phyloP scores from a whole-genome alignment of 345 rosid genomes.

The Sonneratia alba region DNA sequence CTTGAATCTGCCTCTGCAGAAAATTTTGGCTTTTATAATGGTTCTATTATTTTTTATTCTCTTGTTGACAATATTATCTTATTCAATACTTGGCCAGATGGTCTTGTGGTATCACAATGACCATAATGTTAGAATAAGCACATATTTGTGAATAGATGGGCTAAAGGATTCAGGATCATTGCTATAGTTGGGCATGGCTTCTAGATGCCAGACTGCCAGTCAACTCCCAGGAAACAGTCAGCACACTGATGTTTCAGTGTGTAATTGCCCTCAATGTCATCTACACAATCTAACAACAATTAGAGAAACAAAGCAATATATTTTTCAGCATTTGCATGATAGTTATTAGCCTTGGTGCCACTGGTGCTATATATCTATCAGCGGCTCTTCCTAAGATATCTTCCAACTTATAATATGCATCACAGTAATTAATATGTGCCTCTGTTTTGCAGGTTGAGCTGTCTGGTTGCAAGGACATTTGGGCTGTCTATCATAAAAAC shows the following conservation, averaged over 20 bases:
- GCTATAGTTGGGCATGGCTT: not conserved
- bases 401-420: slow-evolving; percentile 6
- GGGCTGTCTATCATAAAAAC: slow-evolving; percentile 97
- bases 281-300: not conserved
- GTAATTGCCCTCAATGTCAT: not conserved
- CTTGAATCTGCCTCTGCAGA: not conserved
- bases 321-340: not conserved
- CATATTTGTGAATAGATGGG: not conserved
- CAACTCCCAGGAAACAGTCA: no score
- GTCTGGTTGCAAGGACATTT: slow-evolving; percentile 93
- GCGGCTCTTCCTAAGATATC: not conserved
- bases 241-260: no score
- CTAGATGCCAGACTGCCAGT: not conserved
- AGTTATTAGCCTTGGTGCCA: not conserved
- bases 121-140: not conserved
- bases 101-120: not conserved
- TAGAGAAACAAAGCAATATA: not conserved
- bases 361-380: not conserved
- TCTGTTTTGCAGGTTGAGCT: slow-evolving; percentile 67
- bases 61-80: not conserved
- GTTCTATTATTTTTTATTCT: not conserved
- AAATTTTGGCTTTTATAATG: not conserved
- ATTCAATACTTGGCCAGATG: not conserved
- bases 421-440: not conserved
- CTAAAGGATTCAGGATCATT: not conserved